phyloP scores from a whole-genome alignment of 1,139 yeast species.

The Candida frijolesensis region DNA sequence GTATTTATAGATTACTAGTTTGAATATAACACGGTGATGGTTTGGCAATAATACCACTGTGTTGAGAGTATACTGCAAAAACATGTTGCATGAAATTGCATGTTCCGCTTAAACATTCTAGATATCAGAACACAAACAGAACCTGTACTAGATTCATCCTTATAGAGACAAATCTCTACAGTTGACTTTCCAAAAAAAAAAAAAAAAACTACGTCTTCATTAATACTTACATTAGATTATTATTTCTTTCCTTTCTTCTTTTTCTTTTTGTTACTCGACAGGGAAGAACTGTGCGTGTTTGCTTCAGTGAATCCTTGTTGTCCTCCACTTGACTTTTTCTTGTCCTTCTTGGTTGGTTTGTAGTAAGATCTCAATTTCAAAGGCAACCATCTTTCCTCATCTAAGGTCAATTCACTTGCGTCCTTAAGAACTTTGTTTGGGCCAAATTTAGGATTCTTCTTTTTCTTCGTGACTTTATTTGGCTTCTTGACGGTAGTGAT shows the following conservation, averaged over 20 bases:
- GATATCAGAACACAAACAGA: not conserved
- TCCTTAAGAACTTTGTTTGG: constrained; percentile 37
- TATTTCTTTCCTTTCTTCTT: constrained; percentile 54
- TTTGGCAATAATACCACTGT: too few species aligned
- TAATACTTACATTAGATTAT: not conserved
- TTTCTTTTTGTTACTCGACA: constrained; percentile 42
- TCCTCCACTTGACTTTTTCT: constrained; percentile 69
- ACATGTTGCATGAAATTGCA: not conserved
- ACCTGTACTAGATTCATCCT: too few species aligned
- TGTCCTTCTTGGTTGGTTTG: constrained; percentile 70
- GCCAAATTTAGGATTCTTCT: constrained; percentile 38
- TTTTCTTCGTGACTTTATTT: constrained; percentile 23
- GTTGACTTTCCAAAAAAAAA: not conserved
- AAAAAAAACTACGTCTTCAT: not conserved
- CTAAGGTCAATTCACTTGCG: constrained; percentile 33
- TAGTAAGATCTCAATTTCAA: constrained; percentile 81
- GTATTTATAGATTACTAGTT: too few species aligned
- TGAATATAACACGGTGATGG: too few species aligned
- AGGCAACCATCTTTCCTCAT: constrained; percentile 86
- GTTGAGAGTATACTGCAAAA: not conserved
- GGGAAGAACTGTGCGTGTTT: constrained; percentile 19
- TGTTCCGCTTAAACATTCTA: not conserved
- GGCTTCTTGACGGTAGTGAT: constrained; percentile 9
- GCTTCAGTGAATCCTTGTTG: constrained; percentile 62
- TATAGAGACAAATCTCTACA: not conserved